A percentile compares a stretch with the other conserved stretches of the same genome.
phyloP scores from a whole-genome alignment of 768 basidiomycete species.

The Ramaria rubella region DNA sequence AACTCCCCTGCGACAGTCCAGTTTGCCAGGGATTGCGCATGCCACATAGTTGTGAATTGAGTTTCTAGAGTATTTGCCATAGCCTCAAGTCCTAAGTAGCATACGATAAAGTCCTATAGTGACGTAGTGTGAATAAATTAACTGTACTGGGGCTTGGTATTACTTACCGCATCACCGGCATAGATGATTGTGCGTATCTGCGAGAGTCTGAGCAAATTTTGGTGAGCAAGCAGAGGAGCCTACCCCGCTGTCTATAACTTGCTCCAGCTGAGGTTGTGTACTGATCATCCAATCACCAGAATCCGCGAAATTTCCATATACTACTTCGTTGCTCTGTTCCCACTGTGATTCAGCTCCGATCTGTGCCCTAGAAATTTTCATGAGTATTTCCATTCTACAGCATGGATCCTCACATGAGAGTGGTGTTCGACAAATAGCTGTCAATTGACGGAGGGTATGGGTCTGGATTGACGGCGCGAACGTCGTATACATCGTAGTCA shows the following conservation, averaged over 20 bases:
- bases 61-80: constrained; percentile 44
- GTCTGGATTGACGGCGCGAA: constrained; percentile 36
- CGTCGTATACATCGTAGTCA: constrained; percentile 50
- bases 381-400: constrained; percentile 34
- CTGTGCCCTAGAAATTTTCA: constrained; percentile 29
- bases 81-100: constrained; percentile 39
- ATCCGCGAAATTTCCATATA: constrained; percentile 41
- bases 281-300: constrained; percentile 57
- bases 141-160: background rate
- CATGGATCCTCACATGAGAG: background rate
- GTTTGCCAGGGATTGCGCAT: constrained; percentile 36
- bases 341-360: constrained; percentile 42
- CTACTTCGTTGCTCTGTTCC: constrained; percentile 32
- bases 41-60: constrained; percentile 36
- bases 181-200: constrained; percentile 39
- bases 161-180: constrained; percentile 49
- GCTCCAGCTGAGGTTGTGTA: constrained; percentile 42
- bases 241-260: constrained; percentile 52
- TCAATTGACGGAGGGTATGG: constrained; percentile 16
- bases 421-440: too few relatives aligned
- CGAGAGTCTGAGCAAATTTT: background rate
- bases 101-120: constrained; percentile 41
- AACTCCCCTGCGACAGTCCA: constrained; percentile 45
- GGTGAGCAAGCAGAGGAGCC: background rate
- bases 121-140: constrained; percentile 32